Base-by-base conservation (phyloP, 192 early-diverging fungal genomes). In the Backusella sp. region DNA sequence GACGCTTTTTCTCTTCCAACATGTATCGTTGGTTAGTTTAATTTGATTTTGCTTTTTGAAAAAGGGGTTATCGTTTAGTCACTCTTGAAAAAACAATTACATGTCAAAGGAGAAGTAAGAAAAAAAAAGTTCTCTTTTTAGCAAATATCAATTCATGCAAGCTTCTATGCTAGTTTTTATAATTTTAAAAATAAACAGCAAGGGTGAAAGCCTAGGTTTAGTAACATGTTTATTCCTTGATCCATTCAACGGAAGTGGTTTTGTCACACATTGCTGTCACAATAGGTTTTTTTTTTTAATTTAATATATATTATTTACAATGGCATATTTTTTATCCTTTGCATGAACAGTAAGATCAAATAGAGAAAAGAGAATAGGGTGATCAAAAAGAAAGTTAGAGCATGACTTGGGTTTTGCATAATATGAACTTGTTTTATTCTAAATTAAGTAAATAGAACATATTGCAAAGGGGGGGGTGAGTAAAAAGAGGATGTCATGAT, bases 181-280 rank as follows among this genome's bases (percentile, higher is more conserved):
- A 49, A n/a, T n/a, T 49, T 49, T 49, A 49, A 19, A 12, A 21
- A 49, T 49, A 49, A n/a, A 14, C 46, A 49, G 19, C 46, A 49
- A 49, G 46, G 46, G 46, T 49, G 19, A 49, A n/a, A 49, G 46
- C 42, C 14, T n/a, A 21, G 6, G 19, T 44, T 44, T 17, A 44
- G 14, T 21, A 56, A 56, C 4, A n/a, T 49, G n/a, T 49, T 4
- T 26, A 62, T 62, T 62, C 2, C 12, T 62, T 62, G 56, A 62
- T 62, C 26, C 4, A 62, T 62, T 62, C 21, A 62, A 4, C 8
- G 56, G 11, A 62, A 28, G 9, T 23, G 23, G 4, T 28, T 62
- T 62, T 62, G 56, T 62, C 56, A 62, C 12, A 62, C 56, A 62
- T 23, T 62, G 56, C 56, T 62, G 56, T 62, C 56, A 62, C 23